Evolutionary conservation across 106 monocot genomes (phyloP), one percentile per base, ranked within the genome.

Genomic region (Phalaenopsis equestris): DNA sequence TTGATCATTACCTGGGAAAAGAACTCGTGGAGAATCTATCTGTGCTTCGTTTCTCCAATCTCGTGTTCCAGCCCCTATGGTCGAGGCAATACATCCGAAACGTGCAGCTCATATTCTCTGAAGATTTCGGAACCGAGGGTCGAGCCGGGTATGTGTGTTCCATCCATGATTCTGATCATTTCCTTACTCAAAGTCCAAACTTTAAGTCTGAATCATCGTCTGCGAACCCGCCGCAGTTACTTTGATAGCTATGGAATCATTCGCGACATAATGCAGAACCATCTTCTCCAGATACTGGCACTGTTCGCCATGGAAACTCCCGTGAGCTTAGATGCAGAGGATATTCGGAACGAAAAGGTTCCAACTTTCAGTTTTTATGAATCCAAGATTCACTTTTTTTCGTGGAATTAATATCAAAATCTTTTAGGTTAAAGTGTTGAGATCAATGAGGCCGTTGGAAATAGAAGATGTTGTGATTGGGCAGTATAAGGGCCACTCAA

Each of bases 241-340:
- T 95, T 95, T 79, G 92, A 92, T 79, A 88, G 79, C 82, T 95
- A 95, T 77, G 94, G 94, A 41, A 95, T 95, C 77, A 95, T 95
- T 55, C 70, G 94, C 18, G 94, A 95, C 84, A 95, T 95, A 82
- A 92, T 95, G 92, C 94, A 95, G 86, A 95, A 92, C 56, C 94
- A 95, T 83, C 88, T 92, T 16, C 88, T 94, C 30, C 92, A 94
- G 56, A 94, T 92, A 79, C 57, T 94, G 48, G 91, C 91, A 75
- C 85, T 95, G 48, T 95, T 95, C 81, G 94, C 94, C 8, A 95
- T 95, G 94, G 94, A 95, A 76, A 87, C 92, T 3, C 94, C 94
- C 21, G 90, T 95, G 78, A 95, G 92, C 67, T 80, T 95, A 57
- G 94, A 92, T 76, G 94, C 90, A 1, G 92, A 95, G 77, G 92